phyloP scores from a whole-genome alignment of 1,284 basidiomycete genomes.

The Ceratobasidium sp. region DNA sequence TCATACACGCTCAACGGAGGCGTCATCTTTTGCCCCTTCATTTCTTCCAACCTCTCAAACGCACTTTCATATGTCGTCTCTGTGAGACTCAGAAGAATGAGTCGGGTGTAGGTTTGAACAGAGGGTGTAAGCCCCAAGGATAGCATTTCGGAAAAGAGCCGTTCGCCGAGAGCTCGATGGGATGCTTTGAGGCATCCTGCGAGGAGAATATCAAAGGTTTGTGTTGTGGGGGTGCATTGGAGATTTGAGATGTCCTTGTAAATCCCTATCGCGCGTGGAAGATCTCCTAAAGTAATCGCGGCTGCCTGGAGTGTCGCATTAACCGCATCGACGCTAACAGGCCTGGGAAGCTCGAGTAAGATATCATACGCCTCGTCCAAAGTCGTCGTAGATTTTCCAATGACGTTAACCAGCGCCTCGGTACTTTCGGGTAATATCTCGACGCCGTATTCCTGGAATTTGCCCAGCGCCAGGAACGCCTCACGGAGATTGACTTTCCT shows the following conservation, averaged over 20 bases:
- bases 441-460: constrained; percentile 69
- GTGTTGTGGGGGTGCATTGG: constrained; percentile 68
- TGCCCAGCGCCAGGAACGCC: constrained; percentile 68
- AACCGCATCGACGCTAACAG: constrained; percentile 71
- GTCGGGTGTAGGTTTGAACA: constrained; percentile 71
- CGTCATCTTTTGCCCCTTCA: constrained; percentile 74
- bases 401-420: constrained; percentile 66
- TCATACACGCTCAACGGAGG: constrained; percentile 74
- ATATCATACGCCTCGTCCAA: constrained; percentile 77
- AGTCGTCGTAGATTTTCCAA: constrained; percentile 66
- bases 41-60: constrained; percentile 89
- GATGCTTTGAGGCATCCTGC: constrained; percentile 70
- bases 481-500: constrained; percentile 64
- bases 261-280: constrained; percentile 82
- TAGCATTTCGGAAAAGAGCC: constrained; percentile 71
- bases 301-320: constrained; percentile 78
- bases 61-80: constrained; percentile 85
- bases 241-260: constrained; percentile 76
- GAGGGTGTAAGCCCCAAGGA: constrained; percentile 69
- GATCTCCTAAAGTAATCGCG: constrained; percentile 68
- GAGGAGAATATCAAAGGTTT: constrained; percentile 80
- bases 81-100: constrained; percentile 78
- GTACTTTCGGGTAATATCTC: constrained; percentile 65
- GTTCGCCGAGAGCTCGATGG: constrained; percentile 73
- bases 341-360: constrained; percentile 70